phyloP scores from a whole-genome alignment of 805 yeast genomes.

The Ogataea salicorniae region DNA sequence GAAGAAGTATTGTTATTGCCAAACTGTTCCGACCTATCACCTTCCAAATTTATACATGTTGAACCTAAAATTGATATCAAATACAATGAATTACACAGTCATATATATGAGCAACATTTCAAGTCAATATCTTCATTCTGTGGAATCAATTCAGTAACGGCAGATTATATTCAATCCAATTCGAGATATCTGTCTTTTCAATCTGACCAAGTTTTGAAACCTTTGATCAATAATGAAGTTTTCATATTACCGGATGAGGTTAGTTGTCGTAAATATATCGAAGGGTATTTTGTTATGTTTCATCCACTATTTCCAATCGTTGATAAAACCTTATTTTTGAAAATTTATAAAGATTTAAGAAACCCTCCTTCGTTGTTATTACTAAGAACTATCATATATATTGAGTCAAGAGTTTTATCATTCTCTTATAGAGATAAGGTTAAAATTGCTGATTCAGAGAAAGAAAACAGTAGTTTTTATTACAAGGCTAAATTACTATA shows the following conservation, averaged over 20 bases:
- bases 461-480: neutral
- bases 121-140: neutral
- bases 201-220: neutral
- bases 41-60: neutral
- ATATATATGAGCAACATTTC: neutral
- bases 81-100: neutral
- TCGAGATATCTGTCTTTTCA: neutral
- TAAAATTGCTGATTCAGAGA: slow-evolving; percentile 19
- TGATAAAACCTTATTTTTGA: slow-evolving; percentile 55
- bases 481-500: slow-evolving; percentile 4
- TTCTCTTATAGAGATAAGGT: neutral
- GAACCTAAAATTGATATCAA: neutral
- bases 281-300: slow-evolving; percentile 53
- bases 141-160: neutral
- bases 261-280: slow-evolving; percentile 53
- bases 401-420: slow-evolving; percentile 1
- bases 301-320: slow-evolving; percentile 68
- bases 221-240: neutral
- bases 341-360: slow-evolving; percentile 28
- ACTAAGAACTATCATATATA: slow-evolving; percentile 1
- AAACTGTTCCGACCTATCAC: neutral
- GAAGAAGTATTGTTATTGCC: neutral
- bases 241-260: slow-evolving; percentile 56
- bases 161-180: neutral
- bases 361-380: slow-evolving; percentile 5